Evolutionary conservation across 2,329 filamentous ascomycete species (phyloP), one percentile per base, ranked within the genome.

Genomic region (Pyrenophora graminea): DNA sequence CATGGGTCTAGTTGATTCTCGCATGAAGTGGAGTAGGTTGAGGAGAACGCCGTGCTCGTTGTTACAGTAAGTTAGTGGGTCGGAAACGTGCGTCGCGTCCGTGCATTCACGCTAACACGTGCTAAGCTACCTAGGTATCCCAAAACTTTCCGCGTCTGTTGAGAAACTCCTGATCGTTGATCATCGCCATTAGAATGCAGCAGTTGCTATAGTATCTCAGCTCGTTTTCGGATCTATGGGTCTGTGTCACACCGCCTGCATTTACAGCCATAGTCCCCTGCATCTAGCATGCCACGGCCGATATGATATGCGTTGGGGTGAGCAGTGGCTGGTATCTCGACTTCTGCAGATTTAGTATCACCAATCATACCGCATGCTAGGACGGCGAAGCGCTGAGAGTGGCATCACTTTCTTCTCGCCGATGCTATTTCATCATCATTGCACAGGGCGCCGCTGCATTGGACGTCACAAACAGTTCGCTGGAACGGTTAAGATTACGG

Each of bases 41-140:
- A 21, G 47, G 48, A 42, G 45, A 31, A 44, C 40, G 52, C 36
- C 40, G 43, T 52, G 38, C 38, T 36, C 43, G 18, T 31, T 38
- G 34, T 38, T 3, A 15, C 15, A 15, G 15, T 15, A 21, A 21
- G 3, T 31, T 38, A 31, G 45, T 48, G 50, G 43, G 41, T 45
- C 45, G 45, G 42, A 44, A 39, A 48, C 39, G 39, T 51, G 49
- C 49, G 34, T 39, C 21, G 39, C 38, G 38, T 19, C 38, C 33
- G 45, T 52, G 51, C 38, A 15, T 23, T 12, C 17, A 33, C 45
- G 48, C 53, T 53, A 56, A 43, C 50, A 53, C 39, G 30, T 46
- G 25, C 45, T 32, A 37, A n/a, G 18, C 43, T 21, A 23, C 2
- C n/a, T 32, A 18, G 23, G 42, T 27, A 31, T 6, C 17, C 39